Percentiles rank a stretch among this genome's conserved stretches.
Evolutionary conservation across 306 rosid genomes (phyloP).

Genomic region (Dicorynia guianensis): DNA sequence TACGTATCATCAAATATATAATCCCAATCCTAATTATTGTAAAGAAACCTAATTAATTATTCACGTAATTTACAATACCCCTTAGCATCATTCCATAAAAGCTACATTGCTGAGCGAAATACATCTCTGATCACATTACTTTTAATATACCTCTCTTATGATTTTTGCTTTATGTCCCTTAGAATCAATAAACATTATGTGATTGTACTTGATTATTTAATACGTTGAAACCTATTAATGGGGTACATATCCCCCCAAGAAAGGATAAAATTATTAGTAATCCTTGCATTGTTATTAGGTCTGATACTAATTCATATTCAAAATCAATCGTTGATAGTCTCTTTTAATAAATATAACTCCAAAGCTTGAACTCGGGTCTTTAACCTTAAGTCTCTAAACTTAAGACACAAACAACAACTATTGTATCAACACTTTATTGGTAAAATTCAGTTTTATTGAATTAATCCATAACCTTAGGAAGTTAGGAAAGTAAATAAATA

Average conservation of each 20-base stretch:
- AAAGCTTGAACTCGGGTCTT: too few relatives aligned
- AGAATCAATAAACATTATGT: conserved; percentile 9
- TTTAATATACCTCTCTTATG: conserved; percentile 28
- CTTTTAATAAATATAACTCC: too few relatives aligned
- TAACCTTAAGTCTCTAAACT: too few relatives aligned
- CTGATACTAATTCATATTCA: too few relatives aligned
- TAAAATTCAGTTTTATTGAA: conserved; percentile 35
- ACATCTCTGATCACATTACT: neutral
- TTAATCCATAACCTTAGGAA: neutral
- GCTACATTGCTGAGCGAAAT: too few relatives aligned
- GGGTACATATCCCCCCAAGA: conserved; percentile 56
- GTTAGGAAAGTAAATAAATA: neutral
- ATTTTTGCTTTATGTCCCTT: conserved; percentile 38
- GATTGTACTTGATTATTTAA: conserved; percentile 9
- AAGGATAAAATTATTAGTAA: too few relatives aligned
- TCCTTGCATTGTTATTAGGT: too few relatives aligned
- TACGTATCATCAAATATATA: conserved; percentile 12
- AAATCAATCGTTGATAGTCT: too few relatives aligned
- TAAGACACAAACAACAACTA: too few relatives aligned
- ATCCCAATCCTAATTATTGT: conserved; percentile 34
- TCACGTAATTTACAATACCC: conserved; percentile 53
- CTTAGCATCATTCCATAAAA: conserved; percentile 33
- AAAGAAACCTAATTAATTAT: conserved; percentile 45
- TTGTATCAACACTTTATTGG: too few relatives aligned
- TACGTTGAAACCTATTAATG: conserved; percentile 43